Conservation (phyloP, 148 eudicot genomes). For the Fagopyrum homotropicum region DNA sequence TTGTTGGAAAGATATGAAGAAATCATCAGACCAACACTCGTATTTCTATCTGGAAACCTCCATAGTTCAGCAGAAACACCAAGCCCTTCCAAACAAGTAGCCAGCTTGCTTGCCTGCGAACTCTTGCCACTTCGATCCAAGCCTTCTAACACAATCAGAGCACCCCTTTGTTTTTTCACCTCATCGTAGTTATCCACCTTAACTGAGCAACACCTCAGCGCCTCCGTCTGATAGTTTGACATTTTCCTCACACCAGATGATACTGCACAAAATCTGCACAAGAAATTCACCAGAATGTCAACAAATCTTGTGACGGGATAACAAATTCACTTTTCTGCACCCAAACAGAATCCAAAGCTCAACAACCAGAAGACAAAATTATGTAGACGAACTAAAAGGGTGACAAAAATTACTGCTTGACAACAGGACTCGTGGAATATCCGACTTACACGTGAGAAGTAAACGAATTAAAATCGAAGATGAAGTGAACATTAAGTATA, state of each 20-base stretch:
- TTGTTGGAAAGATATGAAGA: constrained; percentile 77
- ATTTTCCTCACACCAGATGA: constrained; percentile 4
- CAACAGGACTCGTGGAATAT: no score
- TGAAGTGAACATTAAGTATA: no score
- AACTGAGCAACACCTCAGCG: constrained; percentile 14
- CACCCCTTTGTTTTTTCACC: constrained; percentile 52
- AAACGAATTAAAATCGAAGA: no score
- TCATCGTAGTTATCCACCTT: constrained; percentile 40
- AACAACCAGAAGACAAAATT: no score
- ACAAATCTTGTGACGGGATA: neutral
- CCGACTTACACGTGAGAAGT: no score
- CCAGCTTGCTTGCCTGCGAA: constrained; percentile 56
- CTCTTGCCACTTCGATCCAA: constrained; percentile 96
- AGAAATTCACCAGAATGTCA: neutral
- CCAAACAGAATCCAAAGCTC: no score
- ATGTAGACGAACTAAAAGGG: no score
- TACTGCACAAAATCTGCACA: neutral
- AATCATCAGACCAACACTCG: constrained; percentile 78
- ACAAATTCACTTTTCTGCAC: neutral
- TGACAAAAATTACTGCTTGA: no score
- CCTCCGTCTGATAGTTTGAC: constrained; percentile 1
- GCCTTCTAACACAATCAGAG: constrained; percentile 86
- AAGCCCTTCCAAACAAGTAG: constrained; percentile 44
- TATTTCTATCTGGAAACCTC: constrained; percentile 86
- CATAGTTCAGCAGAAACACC: constrained; percentile 68